phyloP scores from a whole-genome alignment of 106 monocot species.

The Platanthera guangdongensis region DNA sequence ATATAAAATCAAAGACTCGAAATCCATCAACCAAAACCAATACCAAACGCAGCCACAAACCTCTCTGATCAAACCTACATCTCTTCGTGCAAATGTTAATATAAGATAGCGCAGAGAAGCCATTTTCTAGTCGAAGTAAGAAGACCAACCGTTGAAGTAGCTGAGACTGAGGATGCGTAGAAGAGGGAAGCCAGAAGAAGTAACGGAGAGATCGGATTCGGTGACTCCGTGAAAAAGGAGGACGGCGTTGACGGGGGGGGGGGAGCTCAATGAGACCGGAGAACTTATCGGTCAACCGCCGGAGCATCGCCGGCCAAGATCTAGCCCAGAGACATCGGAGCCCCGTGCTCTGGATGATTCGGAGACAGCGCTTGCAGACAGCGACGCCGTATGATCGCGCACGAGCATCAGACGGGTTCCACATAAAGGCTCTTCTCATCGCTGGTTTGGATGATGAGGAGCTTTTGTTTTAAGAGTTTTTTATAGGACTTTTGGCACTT shows the following conservation, averaged over 20 bases:
- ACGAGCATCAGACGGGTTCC: too few relatives aligned
- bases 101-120: background rate
- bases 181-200: constrained; percentile 40
- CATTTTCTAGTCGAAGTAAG: background rate
- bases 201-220: constrained; percentile 64
- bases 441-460: too few relatives aligned
- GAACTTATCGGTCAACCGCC: constrained; percentile 64
- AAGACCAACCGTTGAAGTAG: constrained; percentile 73
- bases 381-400: constrained; percentile 17
- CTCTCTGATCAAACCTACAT: background rate
- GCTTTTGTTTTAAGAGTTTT: too few relatives aligned
- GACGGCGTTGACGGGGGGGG: constrained; percentile 67
- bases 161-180: constrained; percentile 41
- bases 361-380: constrained; percentile 87
- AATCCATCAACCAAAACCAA: background rate
- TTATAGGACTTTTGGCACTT: too few relatives aligned
- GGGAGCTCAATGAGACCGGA: constrained; percentile 51
- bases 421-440: too few relatives aligned
- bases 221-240: constrained; percentile 88
- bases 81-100: background rate
- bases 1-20: background rate
- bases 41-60: background rate
- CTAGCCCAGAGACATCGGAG: constrained; percentile 55
- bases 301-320: constrained; percentile 73
- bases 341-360: constrained; percentile 63